Conservation (phyloP, 2,329 filamentous ascomycete genomes). For the Trichoderma citrinoviride region DNA sequence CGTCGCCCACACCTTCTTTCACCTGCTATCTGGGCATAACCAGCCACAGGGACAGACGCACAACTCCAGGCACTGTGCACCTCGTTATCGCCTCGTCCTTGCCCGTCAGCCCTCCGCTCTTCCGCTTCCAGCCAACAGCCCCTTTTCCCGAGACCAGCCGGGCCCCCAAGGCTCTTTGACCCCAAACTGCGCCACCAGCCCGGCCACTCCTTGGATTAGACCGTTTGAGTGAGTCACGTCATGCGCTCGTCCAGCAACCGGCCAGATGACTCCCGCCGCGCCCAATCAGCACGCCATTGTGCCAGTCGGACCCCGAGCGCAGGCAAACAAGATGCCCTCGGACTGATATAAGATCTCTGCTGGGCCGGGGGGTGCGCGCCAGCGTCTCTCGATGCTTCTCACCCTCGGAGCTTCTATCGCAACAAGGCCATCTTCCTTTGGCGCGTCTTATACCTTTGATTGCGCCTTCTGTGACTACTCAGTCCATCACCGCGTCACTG, state of each 20-base stretch:
- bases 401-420: slow-evolving; percentile 8
- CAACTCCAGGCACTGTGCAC: background rate
- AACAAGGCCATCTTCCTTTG: background rate
- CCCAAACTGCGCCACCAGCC: slow-evolving; percentile 19
- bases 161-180: background rate
- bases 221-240: slow-evolving; percentile 28
- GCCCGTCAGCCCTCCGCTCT: slow-evolving; percentile 16
- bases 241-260: slow-evolving; percentile 25
- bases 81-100: background rate
- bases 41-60: background rate
- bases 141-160: slow-evolving; percentile 10
- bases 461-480: slow-evolving; percentile 6
- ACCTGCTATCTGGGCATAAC: background rate
- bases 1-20: slow-evolving; percentile 12
- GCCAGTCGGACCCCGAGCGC: background rate
- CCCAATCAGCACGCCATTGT: slow-evolving; percentile 26
- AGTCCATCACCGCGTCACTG: slow-evolving; percentile 1
- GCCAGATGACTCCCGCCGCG: slow-evolving; percentile 27
- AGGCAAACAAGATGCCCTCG: background rate
- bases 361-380: background rate
- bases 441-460: background rate
- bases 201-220: slow-evolving; percentile 2
- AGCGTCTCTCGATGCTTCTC: slow-evolving; percentile 5
- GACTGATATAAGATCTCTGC: slow-evolving; percentile 10
- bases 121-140: slow-evolving; percentile 16